Percentiles rank a stretch among this genome's conserved stretches.
phyloP scores from a whole-genome alignment of 2,329 filamentous ascomycete genomes.

The Colletotrichum sp. region DNA sequence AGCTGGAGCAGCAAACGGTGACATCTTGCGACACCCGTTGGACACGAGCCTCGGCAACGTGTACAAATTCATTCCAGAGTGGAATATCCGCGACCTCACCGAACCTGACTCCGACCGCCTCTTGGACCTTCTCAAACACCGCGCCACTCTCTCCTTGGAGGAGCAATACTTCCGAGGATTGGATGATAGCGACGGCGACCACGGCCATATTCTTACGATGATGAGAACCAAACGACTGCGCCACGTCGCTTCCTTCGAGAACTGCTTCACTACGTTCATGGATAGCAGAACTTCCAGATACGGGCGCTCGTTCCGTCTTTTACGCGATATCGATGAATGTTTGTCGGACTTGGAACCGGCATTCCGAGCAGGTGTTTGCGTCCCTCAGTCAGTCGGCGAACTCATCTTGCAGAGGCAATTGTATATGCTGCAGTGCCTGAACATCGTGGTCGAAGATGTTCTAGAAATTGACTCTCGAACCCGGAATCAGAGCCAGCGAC shows the following conservation, averaged over 20 bases:
- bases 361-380: background rate
- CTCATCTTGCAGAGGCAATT: background rate
- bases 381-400: background rate
- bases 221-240: background rate
- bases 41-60: background rate
- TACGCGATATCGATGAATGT: background rate
- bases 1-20: background rate
- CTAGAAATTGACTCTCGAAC: background rate
- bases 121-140: constrained; percentile 42
- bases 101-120: constrained; percentile 38
- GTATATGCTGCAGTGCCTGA: background rate
- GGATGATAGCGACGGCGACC: constrained; percentile 4
- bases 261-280: background rate
- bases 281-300: background rate
- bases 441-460: background rate
- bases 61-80: constrained; percentile 45
- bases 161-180: constrained; percentile 39
- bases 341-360: background rate
- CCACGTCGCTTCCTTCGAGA: background rate
- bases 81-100: constrained; percentile 47
- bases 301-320: background rate
- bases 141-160: constrained; percentile 36
- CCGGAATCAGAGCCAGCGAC: background rate
- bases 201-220: background rate
- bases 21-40: background rate